Percentiles rank a stretch among this genome's conserved stretches.
Conservation (phyloP, 139 green algal species). For the Coelastrella sp. region DNA sequence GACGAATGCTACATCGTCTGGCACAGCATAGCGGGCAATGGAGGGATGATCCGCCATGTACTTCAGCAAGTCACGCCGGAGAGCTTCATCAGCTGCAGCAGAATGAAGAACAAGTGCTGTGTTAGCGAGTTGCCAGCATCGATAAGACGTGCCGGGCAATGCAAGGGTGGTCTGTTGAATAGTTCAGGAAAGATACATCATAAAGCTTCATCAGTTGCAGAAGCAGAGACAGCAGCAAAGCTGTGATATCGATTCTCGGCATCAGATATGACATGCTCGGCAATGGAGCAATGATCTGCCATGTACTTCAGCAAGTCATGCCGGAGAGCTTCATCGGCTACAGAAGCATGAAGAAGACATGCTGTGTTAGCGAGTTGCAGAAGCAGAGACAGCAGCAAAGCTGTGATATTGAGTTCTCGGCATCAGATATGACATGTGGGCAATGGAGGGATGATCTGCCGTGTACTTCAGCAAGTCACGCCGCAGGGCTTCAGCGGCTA, state of each 20-base stretch:
- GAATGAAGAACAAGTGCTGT: neutral
- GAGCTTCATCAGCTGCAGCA: constrained; percentile 4
- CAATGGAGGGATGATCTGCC: too few species aligned
- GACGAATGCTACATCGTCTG: constrained; percentile 33
- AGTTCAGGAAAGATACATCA: neutral
- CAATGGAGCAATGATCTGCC: too few species aligned
- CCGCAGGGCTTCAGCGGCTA: constrained; percentile 63
- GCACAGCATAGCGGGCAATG: constrained; percentile 24
- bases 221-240: neutral
- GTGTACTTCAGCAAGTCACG: constrained; percentile 35
- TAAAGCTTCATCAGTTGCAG: constrained; percentile 12
- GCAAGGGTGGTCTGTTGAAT: neutral
- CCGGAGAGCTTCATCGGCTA: constrained; percentile 63
- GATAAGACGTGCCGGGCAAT: too few species aligned
- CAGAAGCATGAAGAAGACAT: neutral
- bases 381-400: too few species aligned
- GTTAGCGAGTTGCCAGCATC: too few species aligned
- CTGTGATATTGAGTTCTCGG: too few species aligned
- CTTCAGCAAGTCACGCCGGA: constrained; percentile 24
- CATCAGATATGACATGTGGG: too few species aligned
- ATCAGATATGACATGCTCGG: too few species aligned
- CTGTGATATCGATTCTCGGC: too few species aligned
- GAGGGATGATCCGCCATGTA: constrained; percentile 34
- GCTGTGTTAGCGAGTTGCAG: too few species aligned
- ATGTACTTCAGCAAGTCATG: constrained; percentile 34